Evolutionary conservation across 768 basidiomycete genomes (phyloP).

Genomic region (Hericium alpestre): DNA sequence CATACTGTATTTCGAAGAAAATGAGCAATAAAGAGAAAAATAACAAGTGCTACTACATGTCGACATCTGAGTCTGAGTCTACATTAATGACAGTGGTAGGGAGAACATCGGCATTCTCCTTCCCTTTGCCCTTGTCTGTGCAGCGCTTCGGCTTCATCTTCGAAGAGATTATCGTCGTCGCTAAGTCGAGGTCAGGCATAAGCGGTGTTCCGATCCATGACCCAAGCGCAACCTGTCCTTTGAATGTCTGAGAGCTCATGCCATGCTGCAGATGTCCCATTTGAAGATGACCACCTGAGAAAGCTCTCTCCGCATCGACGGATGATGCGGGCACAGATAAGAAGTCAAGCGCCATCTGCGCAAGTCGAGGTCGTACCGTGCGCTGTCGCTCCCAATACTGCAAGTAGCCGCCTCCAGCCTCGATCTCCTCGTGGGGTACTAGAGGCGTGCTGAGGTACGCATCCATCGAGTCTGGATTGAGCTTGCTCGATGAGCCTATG

Average conservation of each 20-base stretch:
- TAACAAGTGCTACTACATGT: background rate
- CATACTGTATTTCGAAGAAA: background rate
- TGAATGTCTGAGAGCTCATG: slow-evolving; percentile 25
- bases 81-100: background rate
- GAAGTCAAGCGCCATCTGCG: background rate
- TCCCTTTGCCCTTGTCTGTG: background rate
- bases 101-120: background rate
- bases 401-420: slow-evolving; percentile 8
- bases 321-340: slow-evolving; percentile 14
- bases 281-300: slow-evolving; percentile 22
- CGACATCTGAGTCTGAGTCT: background rate
- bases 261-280: slow-evolving; percentile 25
- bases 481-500: background rate
- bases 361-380: background rate
- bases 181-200: slow-evolving; percentile 8
- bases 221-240: slow-evolving; percentile 18
- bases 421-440: background rate
- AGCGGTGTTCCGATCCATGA: slow-evolving; percentile 18
- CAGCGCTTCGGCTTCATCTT: background rate
- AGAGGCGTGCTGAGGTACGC: slow-evolving; percentile 4
- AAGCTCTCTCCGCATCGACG: slow-evolving; percentile 28
- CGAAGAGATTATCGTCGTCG: background rate
- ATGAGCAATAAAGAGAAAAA: background rate
- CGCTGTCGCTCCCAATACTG: slow-evolving; percentile 5
- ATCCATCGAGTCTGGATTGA: background rate